Percentiles rank a stretch among this genome's conserved stretches.
These are phyloP conservation scores for Coemansia sp. DNA, from an alignment of 192 early-diverging fungal species.

Conservation along the genomic window DNA sequence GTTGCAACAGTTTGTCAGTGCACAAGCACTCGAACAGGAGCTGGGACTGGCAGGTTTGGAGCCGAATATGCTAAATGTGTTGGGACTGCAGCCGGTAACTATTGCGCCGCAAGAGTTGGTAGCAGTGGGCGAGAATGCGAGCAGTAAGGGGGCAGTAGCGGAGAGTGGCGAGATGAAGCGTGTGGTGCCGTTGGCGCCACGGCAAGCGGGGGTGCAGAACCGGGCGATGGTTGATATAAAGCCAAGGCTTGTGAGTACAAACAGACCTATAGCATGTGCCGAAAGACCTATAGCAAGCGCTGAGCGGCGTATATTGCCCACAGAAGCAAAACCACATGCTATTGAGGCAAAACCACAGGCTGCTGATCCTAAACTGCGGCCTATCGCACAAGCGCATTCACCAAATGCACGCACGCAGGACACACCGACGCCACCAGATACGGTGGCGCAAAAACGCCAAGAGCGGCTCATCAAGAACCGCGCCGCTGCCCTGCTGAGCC, in stretches of 20 bases:
- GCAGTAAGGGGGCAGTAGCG: constrained; percentile 1
- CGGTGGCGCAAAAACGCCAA: constrained; percentile 68
- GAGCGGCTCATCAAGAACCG: constrained; percentile 92
- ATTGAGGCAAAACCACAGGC: not conserved
- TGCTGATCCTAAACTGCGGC: constrained; percentile 10
- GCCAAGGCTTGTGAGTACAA: too few species aligned
- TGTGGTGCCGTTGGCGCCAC: not conserved
- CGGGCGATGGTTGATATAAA: constrained; percentile 26
- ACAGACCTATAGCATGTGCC: too few species aligned
- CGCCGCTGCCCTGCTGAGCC: constrained; percentile 79
- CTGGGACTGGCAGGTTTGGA: not conserved
- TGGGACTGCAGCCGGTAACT: constrained; percentile 21
- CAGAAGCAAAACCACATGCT: not conserved
- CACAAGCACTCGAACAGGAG: constrained; percentile 16
- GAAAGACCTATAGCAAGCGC: too few species aligned
- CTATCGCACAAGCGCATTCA: constrained; percentile 25
- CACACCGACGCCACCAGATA: constrained; percentile 1
- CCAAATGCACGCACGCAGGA: constrained; percentile 8
- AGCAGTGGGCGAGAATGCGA: constrained; percentile 30
- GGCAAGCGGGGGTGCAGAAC: constrained; percentile 23
- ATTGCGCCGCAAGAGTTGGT: constrained; percentile 50
- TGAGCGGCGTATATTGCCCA: too few species aligned
- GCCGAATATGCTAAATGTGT: constrained; percentile 20
- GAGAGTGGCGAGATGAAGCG: not conserved
- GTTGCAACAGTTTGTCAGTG: constrained; percentile 52